phyloP scores from a whole-genome alignment of 2,329 filamentous ascomycete species.

The Talaromyces sp. region DNA sequence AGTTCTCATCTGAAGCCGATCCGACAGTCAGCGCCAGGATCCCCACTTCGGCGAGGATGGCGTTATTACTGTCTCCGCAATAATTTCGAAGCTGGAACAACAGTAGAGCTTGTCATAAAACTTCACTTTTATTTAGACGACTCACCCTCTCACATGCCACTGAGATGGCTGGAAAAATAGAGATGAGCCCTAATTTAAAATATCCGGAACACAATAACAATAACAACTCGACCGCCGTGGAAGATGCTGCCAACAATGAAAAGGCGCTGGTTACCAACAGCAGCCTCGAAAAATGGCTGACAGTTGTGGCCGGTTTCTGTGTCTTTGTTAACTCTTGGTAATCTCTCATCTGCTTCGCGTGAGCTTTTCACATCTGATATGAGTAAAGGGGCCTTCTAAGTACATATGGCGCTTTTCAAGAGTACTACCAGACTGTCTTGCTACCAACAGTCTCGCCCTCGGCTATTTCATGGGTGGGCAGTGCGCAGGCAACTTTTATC shows the following conservation, averaged over 20 bases:
- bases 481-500: conserved; percentile 44
- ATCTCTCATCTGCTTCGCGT: not conserved
- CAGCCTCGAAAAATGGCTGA: conserved; percentile 24
- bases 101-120: not conserved
- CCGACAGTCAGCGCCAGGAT: not conserved
- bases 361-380: not conserved
- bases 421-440: conserved; percentile 41
- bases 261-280: conserved; percentile 22
- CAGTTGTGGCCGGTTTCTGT: conserved; percentile 24
- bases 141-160: not conserved
- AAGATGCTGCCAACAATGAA: not conserved
- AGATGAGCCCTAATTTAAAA: not conserved
- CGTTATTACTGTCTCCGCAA: not conserved
- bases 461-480: conserved; percentile 47
- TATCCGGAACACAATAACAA: not conserved
- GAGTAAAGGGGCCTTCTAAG: conserved; percentile 35
- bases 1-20: not conserved
- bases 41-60: not conserved
- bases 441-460: conserved; percentile 33
- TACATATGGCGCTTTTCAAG: conserved; percentile 47
- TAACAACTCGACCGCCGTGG: not conserved
- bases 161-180: not conserved
- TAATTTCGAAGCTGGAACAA: not conserved
- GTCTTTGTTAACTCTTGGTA: conserved; percentile 22
- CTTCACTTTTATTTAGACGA: not conserved